Evolutionary conservation across 2,329 filamentous ascomycete species (phyloP), one percentile per base, ranked within the genome.

Genomic region (Zymoseptoria ardabiliae): DNA sequence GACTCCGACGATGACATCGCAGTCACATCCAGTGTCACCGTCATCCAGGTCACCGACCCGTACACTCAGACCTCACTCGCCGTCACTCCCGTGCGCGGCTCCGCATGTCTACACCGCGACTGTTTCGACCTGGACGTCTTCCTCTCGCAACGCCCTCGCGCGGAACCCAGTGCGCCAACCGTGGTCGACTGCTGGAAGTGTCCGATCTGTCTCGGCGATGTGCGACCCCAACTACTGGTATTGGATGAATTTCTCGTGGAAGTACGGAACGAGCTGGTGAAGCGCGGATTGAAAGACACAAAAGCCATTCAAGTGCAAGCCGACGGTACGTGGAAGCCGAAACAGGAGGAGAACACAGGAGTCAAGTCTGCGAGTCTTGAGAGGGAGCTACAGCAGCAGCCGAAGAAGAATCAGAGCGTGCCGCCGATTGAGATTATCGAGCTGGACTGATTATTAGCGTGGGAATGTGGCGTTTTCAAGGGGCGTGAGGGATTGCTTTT

Each of bases 101-200:
- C 69, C 7, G 67, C 73, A 2, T 99, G 94, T 72, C 77, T 78
- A 22, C 93, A 99, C 70, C 77, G 87, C 41, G 90, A 97, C 70
- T 96, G 91, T 70, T 97, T 97, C 70, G 93, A 97, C 71, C 83
- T 97, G 7, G 82, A 88, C 20, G 92, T 84, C 0, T 97, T 90
- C 77, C 81, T 99, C 8, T 73, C 79, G 13, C 90, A 87, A 4
- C 84, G 90, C 17, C 66, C 65, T 28, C 80, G 77, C 65, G 66
- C 69, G 54, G 71, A 77, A 65, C 49, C 72, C 62, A 50, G 57
- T 20, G 62, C 57, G 53, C 63, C 70, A 4, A 67, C 63, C 7
- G 75, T 81, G 57, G 78, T 83, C 0, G 90, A 94, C 68, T 83
- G 84, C 56, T 97, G 92, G 91, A 87, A 83, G 63, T 99, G 94